Conservation (phyloP, 805 yeast genomes). For the Kazachstania kunashirensis region DNA sequence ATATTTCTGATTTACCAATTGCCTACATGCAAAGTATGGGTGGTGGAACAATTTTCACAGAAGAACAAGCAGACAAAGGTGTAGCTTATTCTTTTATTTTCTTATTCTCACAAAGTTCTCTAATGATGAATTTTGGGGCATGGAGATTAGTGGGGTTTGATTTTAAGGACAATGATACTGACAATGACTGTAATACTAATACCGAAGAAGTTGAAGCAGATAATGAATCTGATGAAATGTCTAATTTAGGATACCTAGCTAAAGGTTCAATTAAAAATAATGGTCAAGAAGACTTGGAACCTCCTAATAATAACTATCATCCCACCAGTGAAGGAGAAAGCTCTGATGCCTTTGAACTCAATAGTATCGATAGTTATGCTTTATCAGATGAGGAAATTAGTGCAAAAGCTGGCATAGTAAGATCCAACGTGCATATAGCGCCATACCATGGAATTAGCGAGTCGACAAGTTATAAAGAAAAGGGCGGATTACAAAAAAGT, state of each 20-base stretch:
- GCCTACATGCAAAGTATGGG: slow-evolving; percentile 73
- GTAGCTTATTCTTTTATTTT: slow-evolving; percentile 74
- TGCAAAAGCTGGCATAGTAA: no score
- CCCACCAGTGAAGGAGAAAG: neutral
- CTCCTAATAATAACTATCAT: neutral
- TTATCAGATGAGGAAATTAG: no score
- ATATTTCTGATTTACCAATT: slow-evolving; percentile 75
- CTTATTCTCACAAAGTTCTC: slow-evolving; percentile 52
- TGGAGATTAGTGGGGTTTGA: slow-evolving; percentile 64
- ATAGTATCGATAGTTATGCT: slow-evolving; percentile 5
- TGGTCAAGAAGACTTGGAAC: no score
- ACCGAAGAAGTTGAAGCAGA: neutral
- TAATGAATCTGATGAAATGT: neutral
- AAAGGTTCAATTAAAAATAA: no score
- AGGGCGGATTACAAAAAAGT: no score
- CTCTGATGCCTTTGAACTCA: slow-evolving; percentile 1
- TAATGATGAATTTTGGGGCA: slow-evolving; percentile 70
- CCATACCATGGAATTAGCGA: no score
- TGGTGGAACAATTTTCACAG: slow-evolving; percentile 44
- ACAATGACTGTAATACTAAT: slow-evolving; percentile 7
- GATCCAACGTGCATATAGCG: no score
- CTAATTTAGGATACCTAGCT: no score
- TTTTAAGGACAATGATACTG: slow-evolving; percentile 34
- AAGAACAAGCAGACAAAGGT: slow-evolving; percentile 53
- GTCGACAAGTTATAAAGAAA: no score